Conservation (phyloP, 106 monocot species). For the Gastrodia elata region DNA sequence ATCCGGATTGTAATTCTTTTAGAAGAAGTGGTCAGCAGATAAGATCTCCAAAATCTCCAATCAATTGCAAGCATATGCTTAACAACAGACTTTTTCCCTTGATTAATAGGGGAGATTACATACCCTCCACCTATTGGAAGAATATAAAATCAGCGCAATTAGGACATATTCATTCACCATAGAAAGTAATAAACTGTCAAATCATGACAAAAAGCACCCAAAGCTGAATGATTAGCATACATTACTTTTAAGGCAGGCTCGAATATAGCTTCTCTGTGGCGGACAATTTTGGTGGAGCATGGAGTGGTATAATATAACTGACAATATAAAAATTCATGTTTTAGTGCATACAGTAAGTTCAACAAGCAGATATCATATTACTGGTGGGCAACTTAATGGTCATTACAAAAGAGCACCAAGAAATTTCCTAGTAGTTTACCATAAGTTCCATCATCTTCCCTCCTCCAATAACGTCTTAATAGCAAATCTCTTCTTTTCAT, state of each 20-base stretch:
- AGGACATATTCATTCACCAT: neutral
- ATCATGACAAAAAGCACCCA: neutral
- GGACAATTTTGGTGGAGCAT: conserved; percentile 75
- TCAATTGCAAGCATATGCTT: conserved; percentile 99
- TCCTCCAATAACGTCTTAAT: conserved; percentile 84
- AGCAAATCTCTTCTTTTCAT: conserved; percentile 87
- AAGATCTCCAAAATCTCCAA: conserved; percentile 95
- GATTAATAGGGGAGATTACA: conserved; percentile 88
- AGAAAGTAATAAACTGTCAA: neutral
- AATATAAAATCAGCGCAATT: conserved; percentile 3
- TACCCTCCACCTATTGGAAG: conserved; percentile 86
- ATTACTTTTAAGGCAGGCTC: conserved; percentile 99
- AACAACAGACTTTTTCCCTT: conserved; percentile 85
- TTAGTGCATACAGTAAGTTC: conserved; percentile 8
- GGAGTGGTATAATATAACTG: conserved; percentile 96
- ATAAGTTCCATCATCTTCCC: conserved; percentile 99
- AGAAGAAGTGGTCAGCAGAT: conserved; percentile 69
- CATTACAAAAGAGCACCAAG: neutral
- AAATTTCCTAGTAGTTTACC: conserved; percentile 30
- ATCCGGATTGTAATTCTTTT: conserved; percentile 75
- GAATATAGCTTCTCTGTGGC: conserved; percentile 58
- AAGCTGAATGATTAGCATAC: conserved; percentile 48
- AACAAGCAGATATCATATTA: neutral
- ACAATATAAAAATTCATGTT: conserved; percentile 1
- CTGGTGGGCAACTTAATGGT: neutral